Evolutionary conservation across 129 eudicot species (phyloP), one percentile per base, ranked within the genome.

Genomic region (Mikania micrantha): DNA sequence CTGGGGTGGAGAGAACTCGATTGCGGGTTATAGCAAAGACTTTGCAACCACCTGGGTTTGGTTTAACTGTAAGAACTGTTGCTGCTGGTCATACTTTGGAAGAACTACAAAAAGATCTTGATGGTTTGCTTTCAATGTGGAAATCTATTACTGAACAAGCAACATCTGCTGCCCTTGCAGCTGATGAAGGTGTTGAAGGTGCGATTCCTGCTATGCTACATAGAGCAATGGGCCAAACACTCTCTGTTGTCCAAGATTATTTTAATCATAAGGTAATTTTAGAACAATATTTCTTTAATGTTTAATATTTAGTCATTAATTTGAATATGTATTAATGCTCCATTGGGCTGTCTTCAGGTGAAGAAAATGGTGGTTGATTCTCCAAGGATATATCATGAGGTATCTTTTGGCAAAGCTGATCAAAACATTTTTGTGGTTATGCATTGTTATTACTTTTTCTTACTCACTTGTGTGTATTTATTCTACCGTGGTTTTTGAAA

Each of bases 361-460:
- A 85, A 84, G 74, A 85, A 85, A 65, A 82, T 94, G 97, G 79
- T 90, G 17, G 99, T 94, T 68, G 99, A 94, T 84, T 94, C 99
- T 67, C 99, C 99, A 56, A 85, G 99, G 78, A 94, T 85, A 40
- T 90, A 89, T 85, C 90, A 94, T 78, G 99, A 94, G 95, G 99
- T 93, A 84, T 76, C 79, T 42, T 40, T 66, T 40, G 66, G 5
- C 58, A 5, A 13, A 39, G 57, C 8, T 54, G 64, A 64, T 39
- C 25, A 76, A 29, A 59, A 47, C 12, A 20, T 40, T 34, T 67
- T 6, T 44, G n/a, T 29, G 27, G 16, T 49, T 16, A 24, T 59
- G 38, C 4, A 47, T 19, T 35, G 15, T 17, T 72, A 19, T 63
- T 5, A 2, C 67, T 40, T 8, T 24, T 13, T 5, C 9, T 21